Evolutionary conservation across 768 basidiomycete species (phyloP).

Genomic region (Suillus tomentosus): DNA sequence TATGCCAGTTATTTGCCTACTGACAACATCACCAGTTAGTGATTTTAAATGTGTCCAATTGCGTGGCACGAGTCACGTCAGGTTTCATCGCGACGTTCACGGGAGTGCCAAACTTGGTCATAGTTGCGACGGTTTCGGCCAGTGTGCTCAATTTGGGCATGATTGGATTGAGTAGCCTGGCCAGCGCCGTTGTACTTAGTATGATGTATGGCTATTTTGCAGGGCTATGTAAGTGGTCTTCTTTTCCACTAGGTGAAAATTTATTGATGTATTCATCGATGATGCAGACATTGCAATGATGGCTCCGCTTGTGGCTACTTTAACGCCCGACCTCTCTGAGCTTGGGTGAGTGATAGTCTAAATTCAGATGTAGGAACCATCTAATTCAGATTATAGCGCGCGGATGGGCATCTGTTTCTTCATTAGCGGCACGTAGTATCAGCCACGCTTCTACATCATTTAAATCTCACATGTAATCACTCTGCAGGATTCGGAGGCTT

Average conservation of each 20-base stretch:
- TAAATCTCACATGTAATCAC: background rate
- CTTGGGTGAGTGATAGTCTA: conserved; percentile 10
- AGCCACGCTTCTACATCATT: conserved; percentile 6
- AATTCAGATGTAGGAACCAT: background rate
- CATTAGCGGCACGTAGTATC: conserved; percentile 39
- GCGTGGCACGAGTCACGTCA: conserved; percentile 34
- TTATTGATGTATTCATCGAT: background rate
- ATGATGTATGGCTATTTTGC: conserved; percentile 47
- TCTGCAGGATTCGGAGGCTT: conserved; percentile 27
- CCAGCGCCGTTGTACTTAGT: conserved; percentile 39
- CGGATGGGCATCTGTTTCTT: conserved; percentile 53
- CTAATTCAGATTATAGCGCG: conserved; percentile 20
- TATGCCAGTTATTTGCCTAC: background rate
- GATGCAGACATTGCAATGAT: conserved; percentile 39
- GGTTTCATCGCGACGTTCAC: conserved; percentile 34
- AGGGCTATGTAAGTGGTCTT: conserved; percentile 33
- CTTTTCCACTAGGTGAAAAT: background rate
- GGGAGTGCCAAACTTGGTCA: conserved; percentile 45
- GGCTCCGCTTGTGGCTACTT: conserved; percentile 44
- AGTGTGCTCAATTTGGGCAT: conserved; percentile 42
- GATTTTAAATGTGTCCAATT: conserved; percentile 32
- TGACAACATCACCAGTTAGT: conserved; percentile 25
- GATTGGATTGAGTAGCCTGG: conserved; percentile 36
- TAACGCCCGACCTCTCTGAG: conserved; percentile 36
- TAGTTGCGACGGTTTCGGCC: conserved; percentile 33